A percentile compares a stretch with the other conserved stretches of the same genome.
Conservation (phyloP, 2,329 filamentous ascomycete species). For the Phialocephala sp. region DNA sequence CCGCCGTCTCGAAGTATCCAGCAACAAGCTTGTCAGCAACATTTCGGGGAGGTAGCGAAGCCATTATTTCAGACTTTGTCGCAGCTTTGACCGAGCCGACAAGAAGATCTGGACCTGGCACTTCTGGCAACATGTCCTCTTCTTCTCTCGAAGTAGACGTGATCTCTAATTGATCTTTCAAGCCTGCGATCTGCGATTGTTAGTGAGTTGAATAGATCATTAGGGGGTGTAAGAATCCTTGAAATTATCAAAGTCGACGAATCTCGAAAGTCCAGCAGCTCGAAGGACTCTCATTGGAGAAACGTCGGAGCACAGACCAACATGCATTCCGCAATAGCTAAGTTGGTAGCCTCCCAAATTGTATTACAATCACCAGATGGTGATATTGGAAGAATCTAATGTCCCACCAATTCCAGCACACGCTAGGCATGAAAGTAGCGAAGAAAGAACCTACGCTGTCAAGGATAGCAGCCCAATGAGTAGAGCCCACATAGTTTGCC, state of each 20-base stretch:
- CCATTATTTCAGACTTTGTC: conserved; percentile 54
- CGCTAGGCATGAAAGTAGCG: too few relatives aligned
- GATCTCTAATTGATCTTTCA: conserved; percentile 59
- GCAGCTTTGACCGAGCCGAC: conserved; percentile 29
- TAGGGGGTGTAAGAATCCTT: too few relatives aligned
- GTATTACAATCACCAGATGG: too few relatives aligned
- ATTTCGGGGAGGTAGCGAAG: conserved; percentile 52
- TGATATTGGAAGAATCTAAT: too few relatives aligned
- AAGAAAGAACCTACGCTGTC: conserved; percentile 52
- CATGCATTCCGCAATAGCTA: too few relatives aligned
- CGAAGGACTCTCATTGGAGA: too few relatives aligned
- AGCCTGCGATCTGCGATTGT: conserved; percentile 56
- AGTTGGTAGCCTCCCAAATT: too few relatives aligned
- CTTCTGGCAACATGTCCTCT: conserved; percentile 11
- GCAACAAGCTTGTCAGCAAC: conserved; percentile 56
- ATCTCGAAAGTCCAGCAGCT: too few relatives aligned
- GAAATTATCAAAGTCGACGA: too few relatives aligned
- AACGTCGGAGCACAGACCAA: too few relatives aligned
- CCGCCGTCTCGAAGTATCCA: conserved; percentile 57
- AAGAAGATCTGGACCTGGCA: conserved; percentile 33
- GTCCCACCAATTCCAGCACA: too few relatives aligned
- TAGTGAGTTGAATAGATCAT: neutral
- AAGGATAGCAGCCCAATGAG: conserved; percentile 63
- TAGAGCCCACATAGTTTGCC: conserved; percentile 60
- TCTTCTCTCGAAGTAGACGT: conserved; percentile 31